These are phyloP conservation scores for Sclerotinia sclerotiorum DNA, from an alignment of 2,329 filamentous ascomycete species.

Conservation along the genomic window DNA sequence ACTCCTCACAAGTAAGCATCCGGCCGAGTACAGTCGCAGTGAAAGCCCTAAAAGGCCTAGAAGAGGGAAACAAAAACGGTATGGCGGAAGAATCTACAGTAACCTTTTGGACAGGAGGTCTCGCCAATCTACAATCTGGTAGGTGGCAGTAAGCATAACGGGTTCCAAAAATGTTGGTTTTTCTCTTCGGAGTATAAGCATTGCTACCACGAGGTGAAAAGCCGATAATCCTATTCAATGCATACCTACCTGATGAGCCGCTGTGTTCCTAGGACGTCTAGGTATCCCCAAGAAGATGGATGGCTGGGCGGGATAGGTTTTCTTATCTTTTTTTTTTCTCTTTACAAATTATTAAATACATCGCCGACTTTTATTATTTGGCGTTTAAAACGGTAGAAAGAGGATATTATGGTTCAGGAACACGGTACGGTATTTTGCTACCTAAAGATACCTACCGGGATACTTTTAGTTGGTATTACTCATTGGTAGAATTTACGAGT, in stretches of 20 bases:
- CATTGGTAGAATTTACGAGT: constrained; percentile 17
- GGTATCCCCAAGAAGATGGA: neutral
- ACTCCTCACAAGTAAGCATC: constrained; percentile 1
- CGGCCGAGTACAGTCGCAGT: constrained; percentile 15
- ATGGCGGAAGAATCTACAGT: constrained; percentile 22
- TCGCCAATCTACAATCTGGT: constrained; percentile 25
- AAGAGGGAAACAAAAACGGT: constrained; percentile 22
- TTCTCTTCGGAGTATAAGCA: constrained; percentile 17
- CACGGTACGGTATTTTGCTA: neutral
- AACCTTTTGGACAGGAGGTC: constrained; percentile 19
- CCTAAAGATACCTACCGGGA: neutral
- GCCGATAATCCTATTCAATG: constrained; percentile 8
- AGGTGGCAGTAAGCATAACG: constrained; percentile 20
- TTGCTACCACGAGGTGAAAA: constrained; percentile 18
- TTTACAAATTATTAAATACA: neutral
- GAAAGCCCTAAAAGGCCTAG: constrained; percentile 20
- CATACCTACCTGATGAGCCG: constrained; percentile 16
- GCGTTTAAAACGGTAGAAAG: constrained; percentile 18
- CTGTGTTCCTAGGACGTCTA: neutral
- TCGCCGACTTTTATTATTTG: constrained; percentile 14
- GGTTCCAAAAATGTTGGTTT: constrained; percentile 17
- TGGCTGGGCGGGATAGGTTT: neutral
- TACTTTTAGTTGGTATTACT: constrained; percentile 11
- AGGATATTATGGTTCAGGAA: constrained; percentile 1
- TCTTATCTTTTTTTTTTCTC: neutral